Percentiles rank a stretch among this genome's conserved stretches.
Conservation (phyloP, 192 early-diverging fungal genomes). For the Helicostylum pulchrum region DNA sequence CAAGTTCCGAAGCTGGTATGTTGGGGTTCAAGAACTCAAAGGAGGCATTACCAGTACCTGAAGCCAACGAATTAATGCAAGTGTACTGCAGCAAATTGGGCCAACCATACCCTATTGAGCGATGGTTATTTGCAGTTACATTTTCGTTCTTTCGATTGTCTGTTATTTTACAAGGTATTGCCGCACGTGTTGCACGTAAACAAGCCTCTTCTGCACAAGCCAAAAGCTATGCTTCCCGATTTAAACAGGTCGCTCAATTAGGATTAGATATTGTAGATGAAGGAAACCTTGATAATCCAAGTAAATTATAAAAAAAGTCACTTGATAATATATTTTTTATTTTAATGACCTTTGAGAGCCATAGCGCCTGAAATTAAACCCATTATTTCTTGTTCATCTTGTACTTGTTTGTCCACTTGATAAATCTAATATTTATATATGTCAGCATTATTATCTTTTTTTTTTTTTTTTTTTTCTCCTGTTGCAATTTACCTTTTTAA, state of each 20-base stretch:
- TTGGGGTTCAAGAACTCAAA: conserved; percentile 45
- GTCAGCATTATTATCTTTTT: no score
- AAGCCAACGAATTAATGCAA: conserved; percentile 63
- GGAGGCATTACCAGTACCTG: conserved; percentile 55
- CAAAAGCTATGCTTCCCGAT: conserved; percentile 36
- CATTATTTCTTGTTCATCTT: conserved; percentile 41
- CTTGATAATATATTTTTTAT: neutral
- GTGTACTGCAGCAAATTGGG: conserved; percentile 64
- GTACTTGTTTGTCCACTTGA: conserved; percentile 39
- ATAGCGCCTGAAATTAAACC: conserved; percentile 49
- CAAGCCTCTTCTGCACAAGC: conserved; percentile 81
- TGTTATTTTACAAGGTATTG: conserved; percentile 85
- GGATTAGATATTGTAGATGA: conserved; percentile 62
- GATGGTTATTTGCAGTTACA: conserved; percentile 79
- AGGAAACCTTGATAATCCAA: conserved; percentile 30
- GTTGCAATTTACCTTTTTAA: conserved; percentile 40
- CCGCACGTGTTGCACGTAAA: conserved; percentile 79
- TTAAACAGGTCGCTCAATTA: conserved; percentile 47
- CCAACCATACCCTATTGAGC: conserved; percentile 67
- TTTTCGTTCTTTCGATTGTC: conserved; percentile 88
- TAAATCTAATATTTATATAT: conserved; percentile 40
- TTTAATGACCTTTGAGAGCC: conserved; percentile 43
- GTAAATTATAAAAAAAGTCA: conserved; percentile 4
- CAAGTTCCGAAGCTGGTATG: neutral
- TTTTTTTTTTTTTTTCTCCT: no score